Evolutionary conservation across 2,329 filamentous ascomycete species (phyloP), one percentile per base, ranked within the genome.

Genomic region (Trichophyton schoenleinii): DNA sequence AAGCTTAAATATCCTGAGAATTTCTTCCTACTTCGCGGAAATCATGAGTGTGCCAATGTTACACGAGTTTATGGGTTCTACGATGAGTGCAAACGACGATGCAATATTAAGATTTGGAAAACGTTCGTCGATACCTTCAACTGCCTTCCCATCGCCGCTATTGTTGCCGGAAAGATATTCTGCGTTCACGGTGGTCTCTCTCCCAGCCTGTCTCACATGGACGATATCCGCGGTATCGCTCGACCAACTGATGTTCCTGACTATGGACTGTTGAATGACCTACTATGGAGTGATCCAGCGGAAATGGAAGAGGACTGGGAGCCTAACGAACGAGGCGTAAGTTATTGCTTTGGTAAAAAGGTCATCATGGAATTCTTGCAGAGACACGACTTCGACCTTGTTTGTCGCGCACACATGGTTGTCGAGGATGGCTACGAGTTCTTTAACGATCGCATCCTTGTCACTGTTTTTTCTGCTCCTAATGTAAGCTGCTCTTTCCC

Each of bases 301-400:
- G 94, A 99, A 66, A 96, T 97, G 89, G 91, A 96, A 65, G 87
- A 88, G 67, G 94, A 97, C 68, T 99, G 94, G 94, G 92, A 97
- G 72, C 89, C 91, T 18, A 99, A 97, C 66, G 94, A 99, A 73
- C 81, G 94, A 71, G 94, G 94, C 59, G 94, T 99, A 57, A 96
- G 91, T 72, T 99, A 97, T 73, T 97, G 94, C 72, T 99, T 99
- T 71, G 92, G 92, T 57, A 97, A 97, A 75, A 94, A 95, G 70
- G 92, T 99, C 66, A 97, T 99, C 64, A 91, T 91, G 73, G 91
- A 97, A 68, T 99, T 99, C 73, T 78, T 99, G 65, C 87, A 91
- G 63, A 85, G 88, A 61, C 94, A 99, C 72, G 94, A 99, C 75
- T 97, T 99, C 72, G 94, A 99, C 73, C 79, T 99, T 58, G 92